phyloP scores from a whole-genome alignment of 2,329 filamentous ascomycete genomes.

The Lasiodiplodia sp. region DNA sequence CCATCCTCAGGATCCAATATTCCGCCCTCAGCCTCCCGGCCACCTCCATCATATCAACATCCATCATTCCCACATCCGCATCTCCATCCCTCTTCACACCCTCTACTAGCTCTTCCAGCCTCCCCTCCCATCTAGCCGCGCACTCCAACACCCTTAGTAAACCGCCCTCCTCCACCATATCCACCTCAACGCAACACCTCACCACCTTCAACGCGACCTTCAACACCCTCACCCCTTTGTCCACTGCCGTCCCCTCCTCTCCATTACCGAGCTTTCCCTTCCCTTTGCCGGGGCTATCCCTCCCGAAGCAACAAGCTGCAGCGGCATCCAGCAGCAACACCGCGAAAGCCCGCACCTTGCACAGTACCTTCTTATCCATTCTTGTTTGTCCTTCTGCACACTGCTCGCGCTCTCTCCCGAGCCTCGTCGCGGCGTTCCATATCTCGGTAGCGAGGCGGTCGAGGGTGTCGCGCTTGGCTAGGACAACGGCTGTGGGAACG shows the following conservation, averaged over 20 bases:
- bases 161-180: constrained; percentile 64
- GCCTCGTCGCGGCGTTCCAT: constrained; percentile 71
- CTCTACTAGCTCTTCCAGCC: constrained; percentile 33
- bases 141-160: constrained; percentile 69
- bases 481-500: constrained; percentile 35
- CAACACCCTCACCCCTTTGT: constrained; percentile 62
- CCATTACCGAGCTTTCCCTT: background rate
- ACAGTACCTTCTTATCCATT: background rate
- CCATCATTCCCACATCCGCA: constrained; percentile 4
- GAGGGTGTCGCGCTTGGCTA: constrained; percentile 55
- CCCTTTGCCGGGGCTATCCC: background rate
- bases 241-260: background rate
- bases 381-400: background rate
- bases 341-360: constrained; percentile 57
- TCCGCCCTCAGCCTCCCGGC: constrained; percentile 60
- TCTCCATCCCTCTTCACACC: constrained; percentile 30
- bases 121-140: constrained; percentile 61
- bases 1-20: constrained; percentile 71
- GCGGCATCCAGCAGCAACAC: constrained; percentile 69
- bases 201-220: constrained; percentile 72
- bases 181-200: constrained; percentile 67
- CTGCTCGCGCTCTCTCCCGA: constrained; percentile 42
- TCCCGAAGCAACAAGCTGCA: background rate
- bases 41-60: constrained; percentile 36
- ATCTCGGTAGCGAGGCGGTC: constrained; percentile 64